These are phyloP conservation scores for Gynandropsis gynandra DNA, from an alignment of 345 rosid genomes.

Conservation along the genomic window DNA sequence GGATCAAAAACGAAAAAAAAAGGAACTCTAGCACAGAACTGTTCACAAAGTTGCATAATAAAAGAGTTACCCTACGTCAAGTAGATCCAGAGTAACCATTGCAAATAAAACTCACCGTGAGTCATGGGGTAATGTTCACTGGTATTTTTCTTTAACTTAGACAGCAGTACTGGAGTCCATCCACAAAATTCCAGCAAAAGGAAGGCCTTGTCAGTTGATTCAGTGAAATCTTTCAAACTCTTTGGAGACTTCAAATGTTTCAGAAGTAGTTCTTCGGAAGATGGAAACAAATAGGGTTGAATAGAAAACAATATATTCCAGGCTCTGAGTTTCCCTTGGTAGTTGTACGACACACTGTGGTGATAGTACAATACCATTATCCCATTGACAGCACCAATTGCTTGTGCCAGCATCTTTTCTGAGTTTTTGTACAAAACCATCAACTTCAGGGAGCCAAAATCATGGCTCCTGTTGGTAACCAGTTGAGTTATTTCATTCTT, in stretches of 20 bases:
- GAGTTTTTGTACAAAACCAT: constrained; percentile 49
- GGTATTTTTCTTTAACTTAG: constrained; percentile 34
- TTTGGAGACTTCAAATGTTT: constrained; percentile 32
- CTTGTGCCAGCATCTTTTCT: constrained; percentile 59
- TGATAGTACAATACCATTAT: constrained; percentile 49
- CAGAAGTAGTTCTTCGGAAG: constrained; percentile 51
- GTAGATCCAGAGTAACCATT: background rate
- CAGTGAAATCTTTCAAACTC: constrained; percentile 50
- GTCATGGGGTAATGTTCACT: constrained; percentile 31
- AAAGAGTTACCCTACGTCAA: background rate
- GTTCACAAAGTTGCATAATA: constrained; percentile 3
- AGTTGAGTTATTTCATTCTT: constrained; percentile 47
- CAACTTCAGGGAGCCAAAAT: constrained; percentile 44
- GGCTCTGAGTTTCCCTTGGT: constrained; percentile 61
- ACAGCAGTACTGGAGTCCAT: constrained; percentile 51
- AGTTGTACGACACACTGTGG: constrained; percentile 56
- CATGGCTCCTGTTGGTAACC: constrained; percentile 30
- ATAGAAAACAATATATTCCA: constrained; percentile 46
- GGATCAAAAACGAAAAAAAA: background rate
- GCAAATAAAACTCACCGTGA: constrained; percentile 33
- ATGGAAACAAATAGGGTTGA: constrained; percentile 36
- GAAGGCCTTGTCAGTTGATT: constrained; percentile 73
- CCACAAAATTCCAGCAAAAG: constrained; percentile 79
- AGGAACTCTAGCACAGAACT: background rate
- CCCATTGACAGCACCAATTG: constrained; percentile 53